Evolutionary conservation across 1,284 basidiomycete species (phyloP), one percentile per base, ranked within the genome.

Genomic region (Sporisorium sorghi): DNA sequence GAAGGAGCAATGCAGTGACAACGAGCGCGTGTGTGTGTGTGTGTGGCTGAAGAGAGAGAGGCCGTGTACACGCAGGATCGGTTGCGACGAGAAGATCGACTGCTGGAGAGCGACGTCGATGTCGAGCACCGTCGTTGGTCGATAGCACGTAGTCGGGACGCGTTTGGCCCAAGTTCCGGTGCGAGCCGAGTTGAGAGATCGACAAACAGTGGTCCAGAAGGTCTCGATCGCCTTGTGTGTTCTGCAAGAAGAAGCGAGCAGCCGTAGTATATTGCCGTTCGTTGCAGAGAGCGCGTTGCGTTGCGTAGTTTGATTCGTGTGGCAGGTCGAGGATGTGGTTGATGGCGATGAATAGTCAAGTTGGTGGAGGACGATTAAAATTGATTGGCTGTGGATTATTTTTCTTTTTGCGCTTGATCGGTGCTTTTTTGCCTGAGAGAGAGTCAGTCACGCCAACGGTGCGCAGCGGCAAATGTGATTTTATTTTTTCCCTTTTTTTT

Each of bases 341-440:
- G 50, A 30, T 52, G 49, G n/a, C 33, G 50, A 28, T 26, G 47
- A 49, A 49, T 21, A 43, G 42, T 12, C n/a, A 24, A 26, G 24
- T 48, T 53, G 58, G 58, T 60, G 58, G 58, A 60, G 58, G 58
- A 23, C 49, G 49, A 60, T 60, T 44, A 44, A 9, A 35, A 58
- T 44, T 60, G 58, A 60, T 60, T 60, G 58, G 58, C 51, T 50
- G 39, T 26, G 4, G 43, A 12, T 17, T n/a, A 17, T 17, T 23
- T n/a, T 28, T 37, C 21, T 53, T 54, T 52, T 52, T 47, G 37
- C 23, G 48, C 40, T 28, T 51, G 42, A 50, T 51, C 49, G 46
- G 51, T 43, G 24, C 32, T 40, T 30, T 30, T 30, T 30, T 30
- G 28, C n/a, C n/a, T n/a, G n/a, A n/a, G n/a, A n/a, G n/a, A n/a